Base-by-base conservation (phyloP, 2,329 filamentous ascomycete genomes). In the Penicillium olsonii region DNA sequence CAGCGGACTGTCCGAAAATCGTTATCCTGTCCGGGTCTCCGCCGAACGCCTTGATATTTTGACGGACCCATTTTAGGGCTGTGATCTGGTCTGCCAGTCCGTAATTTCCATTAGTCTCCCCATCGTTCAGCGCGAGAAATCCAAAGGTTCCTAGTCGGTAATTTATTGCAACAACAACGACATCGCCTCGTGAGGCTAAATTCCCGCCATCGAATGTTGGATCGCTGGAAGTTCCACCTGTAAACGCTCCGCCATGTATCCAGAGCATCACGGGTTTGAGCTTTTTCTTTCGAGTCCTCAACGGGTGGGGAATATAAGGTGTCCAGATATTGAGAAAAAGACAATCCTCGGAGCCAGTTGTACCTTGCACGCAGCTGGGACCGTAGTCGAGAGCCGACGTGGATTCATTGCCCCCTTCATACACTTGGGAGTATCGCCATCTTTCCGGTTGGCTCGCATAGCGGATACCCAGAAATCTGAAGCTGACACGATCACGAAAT, bases 81-180 rank as follows among this genome's bases (percentile, higher is more conserved):
- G 71, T 74, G 11, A 78, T 68, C 53, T 81, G 78, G 50, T 82
- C 79, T 6, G 68, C 72, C 40, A 82, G 75, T 2, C 78, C 78
- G 53, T 72, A 80, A 53, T 82, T 82, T 0, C 78, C 82, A 29
- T 78, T 82, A 40, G 78, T 75, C 5, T 73, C 65, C 3, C 82
- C 82, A 35, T 82, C 77, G 4, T 77, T 73, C 7, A 84, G 70
- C 22, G 82, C 82, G 0, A 85, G 67, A 57, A 83, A 85, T 0
- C 83, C 83, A 0, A 85, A 70, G 0, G 79, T 82, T 0, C 73
- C 75, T 3, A 84, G 67, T 8, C 83, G 78, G 63, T 85, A 85
- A 67, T 85, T 84, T 68, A 84, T 80, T 7, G 68, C 67, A 4
- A 85, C 82, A 3, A 83, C 74, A 0, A 85, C 79, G 15, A 84